Base-by-base conservation (phyloP, 306 rosid genomes). In the Begonia masoniana region DNA sequence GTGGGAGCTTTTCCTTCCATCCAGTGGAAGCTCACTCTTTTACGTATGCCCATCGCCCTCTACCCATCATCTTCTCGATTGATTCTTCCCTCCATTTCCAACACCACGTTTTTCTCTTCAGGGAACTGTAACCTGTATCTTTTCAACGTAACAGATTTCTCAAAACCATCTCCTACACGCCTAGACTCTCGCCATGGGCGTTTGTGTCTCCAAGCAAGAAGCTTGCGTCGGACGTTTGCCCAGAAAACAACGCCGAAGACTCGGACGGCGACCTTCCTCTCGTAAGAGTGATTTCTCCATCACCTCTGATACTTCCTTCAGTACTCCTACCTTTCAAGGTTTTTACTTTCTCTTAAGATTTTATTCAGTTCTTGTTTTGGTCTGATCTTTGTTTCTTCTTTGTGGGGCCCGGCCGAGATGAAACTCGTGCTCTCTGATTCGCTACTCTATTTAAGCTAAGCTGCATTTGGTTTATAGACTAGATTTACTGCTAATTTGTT, bases 121-220 rank as follows among this genome's bases (percentile, higher is more conserved):
- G 6, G 35, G 35, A 26, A 26, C 35, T 26, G 35, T 26, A 26
- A 3, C 2, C 6, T 17, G 19, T 17, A 17, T 17, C 6, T 26
- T 26, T 26, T 26, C 35, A 26, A 26, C 35, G 35, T 26, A 3
- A 3, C 4, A 26, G 35, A 26, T 26, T 26, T 26, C 35, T 26
- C 35, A 26, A 26, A 26, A 26, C 35, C 35, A 3, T 26, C 35
- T 26, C 3, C 35, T 3, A 3, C 6, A 26, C 35, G 35, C 35
- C 35, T 26, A 26, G 0, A 26, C 35, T 26, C 35, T 26, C 35
- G 35, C 35, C 35, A 91, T 91, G 99, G 99, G 99, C 16, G 67
- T 54, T 56, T 86, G 96, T 6, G 84, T 53, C 49, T 91, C 99
- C 6, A 71, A 67, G 70, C 99, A 92, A 1, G 74, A 71, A 59